Evolutionary conservation across 2,329 filamentous ascomycete genomes (phyloP).

Genomic region (Fusarium secorum): DNA sequence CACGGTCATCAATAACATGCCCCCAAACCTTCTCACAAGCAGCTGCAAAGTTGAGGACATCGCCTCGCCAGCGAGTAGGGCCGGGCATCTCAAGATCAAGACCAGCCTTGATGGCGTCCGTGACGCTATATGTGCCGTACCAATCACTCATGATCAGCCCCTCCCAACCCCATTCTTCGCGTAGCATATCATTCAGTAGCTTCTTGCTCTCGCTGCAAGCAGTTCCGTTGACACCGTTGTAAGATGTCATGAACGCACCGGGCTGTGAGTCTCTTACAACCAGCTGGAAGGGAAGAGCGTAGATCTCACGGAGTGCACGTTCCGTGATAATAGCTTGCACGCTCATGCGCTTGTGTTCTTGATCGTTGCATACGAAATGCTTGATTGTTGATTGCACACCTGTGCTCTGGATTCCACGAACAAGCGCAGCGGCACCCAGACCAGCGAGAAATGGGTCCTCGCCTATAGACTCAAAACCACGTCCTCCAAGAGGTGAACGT

Average conservation of each 20-base stretch:
- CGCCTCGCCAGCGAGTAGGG: conserved; percentile 59
- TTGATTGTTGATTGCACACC: conserved; percentile 66
- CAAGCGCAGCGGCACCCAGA: conserved; percentile 60
- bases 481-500: conserved; percentile 65
- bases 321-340: conserved; percentile 64
- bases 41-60: conserved; percentile 60
- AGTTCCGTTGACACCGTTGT: conserved; percentile 66
- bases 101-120: conserved; percentile 59
- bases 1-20: conserved; percentile 65
- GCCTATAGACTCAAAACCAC: conserved; percentile 66
- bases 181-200: conserved; percentile 59
- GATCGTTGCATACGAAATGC: conserved; percentile 69
- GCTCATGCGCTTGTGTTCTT: conserved; percentile 65
- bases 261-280: conserved; percentile 60
- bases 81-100: conserved; percentile 69
- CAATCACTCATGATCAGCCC: conserved; percentile 68
- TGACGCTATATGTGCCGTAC: conserved; percentile 65
- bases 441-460: conserved; percentile 67
- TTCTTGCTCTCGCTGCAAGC: conserved; percentile 63
- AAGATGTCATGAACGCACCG: conserved; percentile 65
- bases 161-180: conserved; percentile 65
- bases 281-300: conserved; percentile 65
- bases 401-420: conserved; percentile 63
- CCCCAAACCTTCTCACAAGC: conserved; percentile 64
- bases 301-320: conserved; percentile 66